Base-by-base conservation (phyloP, 164 flowering plant species). In the Pachysandra terminalis region DNA sequence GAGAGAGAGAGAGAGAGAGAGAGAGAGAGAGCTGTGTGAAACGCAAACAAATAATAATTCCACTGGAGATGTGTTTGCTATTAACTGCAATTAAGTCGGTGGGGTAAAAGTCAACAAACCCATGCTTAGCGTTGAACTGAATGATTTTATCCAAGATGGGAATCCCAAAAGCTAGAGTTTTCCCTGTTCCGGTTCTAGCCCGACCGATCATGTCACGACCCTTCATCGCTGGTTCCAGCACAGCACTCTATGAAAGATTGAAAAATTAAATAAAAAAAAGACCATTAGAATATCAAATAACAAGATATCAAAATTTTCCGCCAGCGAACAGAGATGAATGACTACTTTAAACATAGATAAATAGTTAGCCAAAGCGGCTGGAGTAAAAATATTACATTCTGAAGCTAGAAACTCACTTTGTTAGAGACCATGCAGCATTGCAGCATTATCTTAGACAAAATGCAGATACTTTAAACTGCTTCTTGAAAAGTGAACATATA, bases 131-230 rank as follows among this genome's bases (percentile, higher is more conserved):
- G 62, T 95, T 95, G 80, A 66, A 88, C 48, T 72, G 73, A 56
- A 86, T 82, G 63, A 95, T 88, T 69, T 75, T 90, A 75, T 95
- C 96, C 81, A 95, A n/a, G 45, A 95, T 90, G 2, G 97, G 98
- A 55, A 95, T 92, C 28, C 97, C 98, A 79, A 95, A 95, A 59
- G 98, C 97, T 52, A 95, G 88, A 17, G 98, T 95, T 74, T 91
- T 95, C 67, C 98, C 97, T 6, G 98, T 95, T 73, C 98, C 98
- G 4, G 98, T 95, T 77, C 81, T 82, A 41, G 97, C 96, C 16
- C 98, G 92, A 32, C 89, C 97, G 66, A 90, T 85, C 94, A 95
- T 85, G 61, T 95, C 98, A 35, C 89, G 87, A n/a, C 98, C 98
- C 75, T 87, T 84, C 96, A 95, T 95, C 65, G 97, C 97, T 22